Evolutionary conservation across 1,139 yeast species (phyloP).

Genomic region (Wickerhamomyces sp.): DNA sequence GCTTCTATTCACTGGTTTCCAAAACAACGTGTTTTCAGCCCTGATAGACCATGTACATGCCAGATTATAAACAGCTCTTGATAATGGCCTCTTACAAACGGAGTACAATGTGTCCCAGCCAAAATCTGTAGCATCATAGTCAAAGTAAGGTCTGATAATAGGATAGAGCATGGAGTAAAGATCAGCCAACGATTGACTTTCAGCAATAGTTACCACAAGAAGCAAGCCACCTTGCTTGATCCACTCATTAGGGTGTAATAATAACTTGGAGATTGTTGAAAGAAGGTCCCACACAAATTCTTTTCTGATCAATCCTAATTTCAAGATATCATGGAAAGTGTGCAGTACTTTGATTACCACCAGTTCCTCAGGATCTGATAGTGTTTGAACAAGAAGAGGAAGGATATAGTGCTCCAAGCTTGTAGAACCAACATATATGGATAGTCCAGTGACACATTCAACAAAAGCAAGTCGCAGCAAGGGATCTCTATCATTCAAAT

Average conservation of each 20-base stretch:
- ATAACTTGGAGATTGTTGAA: conserved; percentile 41
- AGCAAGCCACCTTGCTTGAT: conserved; percentile 66
- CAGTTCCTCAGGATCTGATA: conserved; percentile 77
- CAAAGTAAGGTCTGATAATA: conserved; percentile 67
- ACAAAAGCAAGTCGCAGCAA: conserved; percentile 67
- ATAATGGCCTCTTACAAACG: conserved; percentile 59
- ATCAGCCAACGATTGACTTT: conserved; percentile 69
- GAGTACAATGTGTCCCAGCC: conserved; percentile 61
- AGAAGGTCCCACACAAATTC: conserved; percentile 48
- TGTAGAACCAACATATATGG: conserved; percentile 74
- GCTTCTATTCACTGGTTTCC: conserved; percentile 50
- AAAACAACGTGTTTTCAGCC: conserved; percentile 66
- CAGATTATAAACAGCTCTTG: conserved; percentile 61
- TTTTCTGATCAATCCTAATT: conserved; percentile 46
- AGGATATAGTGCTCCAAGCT: conserved; percentile 84
- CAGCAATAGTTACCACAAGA: conserved; percentile 57
- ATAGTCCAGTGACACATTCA: conserved; percentile 69
- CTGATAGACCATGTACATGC: conserved; percentile 70
- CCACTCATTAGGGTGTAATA: conserved; percentile 86
- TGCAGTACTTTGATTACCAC: conserved; percentile 75
- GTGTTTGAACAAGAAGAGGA: conserved; percentile 77
- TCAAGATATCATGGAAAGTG: conserved; percentile 54
- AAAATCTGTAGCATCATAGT: conserved; percentile 68
- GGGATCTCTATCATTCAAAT: conserved; percentile 73
- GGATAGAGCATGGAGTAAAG: conserved; percentile 81